Evolutionary conservation across 1,139 yeast genomes (phyloP), one percentile per base, ranked within the genome.

Genomic region (Casaregolazyma lundiana): DNA sequence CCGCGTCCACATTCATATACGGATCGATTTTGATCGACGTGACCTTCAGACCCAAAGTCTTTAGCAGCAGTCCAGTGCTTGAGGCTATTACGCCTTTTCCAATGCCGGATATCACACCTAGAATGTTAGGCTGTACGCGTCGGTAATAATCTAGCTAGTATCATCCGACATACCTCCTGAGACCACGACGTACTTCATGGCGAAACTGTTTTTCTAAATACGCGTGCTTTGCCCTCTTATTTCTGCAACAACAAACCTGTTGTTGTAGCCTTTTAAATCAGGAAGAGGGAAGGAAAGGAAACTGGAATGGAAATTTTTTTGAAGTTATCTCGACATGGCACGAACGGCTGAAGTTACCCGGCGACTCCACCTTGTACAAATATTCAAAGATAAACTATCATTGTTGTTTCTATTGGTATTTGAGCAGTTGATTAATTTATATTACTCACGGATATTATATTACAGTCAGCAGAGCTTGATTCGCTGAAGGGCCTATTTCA

Each of bases 11-110:
- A 71, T 92, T 92, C 95, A 92, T 87, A 71, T 92, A 92, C 38
- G 99, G 99, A 72, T 92, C 99, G 63, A 92, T 92, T 69, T 92
- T 92, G 73, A 94, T 92, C 13, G 97, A 89, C 4, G 98, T 90
- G 52, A 90, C 98, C 66, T 95, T 82, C 61, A 85, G 77, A 47
- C 99, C 99, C 54, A 88, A 71, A 46, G 98, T 90, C 70, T 94
- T 94, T 69, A 94, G 78, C 57, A 92, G 71, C 69, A 94, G 80
- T 50, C 99, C 99, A 22, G 98, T 92, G 49, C 97, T 88, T 35
- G 97, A 89, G 50, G 99, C 95, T 52, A 90, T 76, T 55, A 90
- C 97, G 66, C 97, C 99, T 69, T 92, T 92, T 67, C 99, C 99
- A 65, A 92, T 92, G 71, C 99, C 98, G 59, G 96, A 87, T 60